Base-by-base conservation (phyloP, 768 basidiomycete genomes). In the Clitopilus hobsonii region DNA sequence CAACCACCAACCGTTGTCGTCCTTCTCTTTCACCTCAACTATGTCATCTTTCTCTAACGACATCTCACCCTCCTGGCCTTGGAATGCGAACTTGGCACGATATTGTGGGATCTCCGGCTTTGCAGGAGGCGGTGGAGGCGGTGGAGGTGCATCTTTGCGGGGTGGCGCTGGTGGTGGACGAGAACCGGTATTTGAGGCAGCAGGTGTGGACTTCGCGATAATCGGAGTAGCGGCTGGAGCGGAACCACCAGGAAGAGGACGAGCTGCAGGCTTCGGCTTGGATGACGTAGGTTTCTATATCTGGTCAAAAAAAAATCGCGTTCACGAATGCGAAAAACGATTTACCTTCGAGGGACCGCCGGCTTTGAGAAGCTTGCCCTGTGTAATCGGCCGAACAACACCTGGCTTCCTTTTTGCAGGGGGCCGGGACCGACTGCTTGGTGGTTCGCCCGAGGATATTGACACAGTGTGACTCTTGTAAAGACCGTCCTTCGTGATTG, bases 1-100 rank as follows among this genome's bases (percentile, higher is more conserved):
- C 27, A 97, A 78, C 96, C 97, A 98, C 97, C 97, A 99, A 2
- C 96, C 97, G 62, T 96, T 96, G 56, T 94, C 85, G 59, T 94
- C 86, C 65, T 97, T 94, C 74, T 96, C 88, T 27, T 94, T 76
- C 18, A 98, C 75, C 72, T 98, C 95, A 1, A 98, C 91, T 2
- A 90, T 55, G 57, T 98, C 97, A 62, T 94, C 97, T 69, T 98
- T 98, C 60, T 79, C 81, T 51, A 99, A 70, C 5, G 84, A 75
- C 79, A 98, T 87, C 70, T 99, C 97, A 11, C 95, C 95, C 28
- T 88, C 86, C 69, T 98, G 91, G 1, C 94, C 95, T 30, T 86
- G 79, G 65, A 99, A 99, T n/a, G 86, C 82, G 70, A 88, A 99
- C 60, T 96, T 89, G 20, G 92, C 90, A 58, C 87, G 85, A 71